These are phyloP conservation scores for Aciculosporium take DNA, from an alignment of 2,329 filamentous ascomycete species.

Conservation along the genomic window DNA sequence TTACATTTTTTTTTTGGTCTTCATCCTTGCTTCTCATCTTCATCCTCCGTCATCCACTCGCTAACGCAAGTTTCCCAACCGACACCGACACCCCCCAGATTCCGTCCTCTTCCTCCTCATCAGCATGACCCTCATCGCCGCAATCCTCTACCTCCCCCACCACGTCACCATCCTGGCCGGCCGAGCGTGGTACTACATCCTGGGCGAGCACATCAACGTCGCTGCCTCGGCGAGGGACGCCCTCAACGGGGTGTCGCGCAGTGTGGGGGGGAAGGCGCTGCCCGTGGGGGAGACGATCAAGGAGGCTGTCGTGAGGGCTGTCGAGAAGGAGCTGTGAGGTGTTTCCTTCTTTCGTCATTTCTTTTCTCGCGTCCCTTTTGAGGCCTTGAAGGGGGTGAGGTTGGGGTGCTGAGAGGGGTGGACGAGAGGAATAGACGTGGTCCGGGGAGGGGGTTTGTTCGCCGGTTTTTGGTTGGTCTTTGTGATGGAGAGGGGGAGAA, in stretches of 20 bases:
- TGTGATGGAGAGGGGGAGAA: neutral
- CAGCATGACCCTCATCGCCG: conserved; percentile 73
- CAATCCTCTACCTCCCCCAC: conserved; percentile 83
- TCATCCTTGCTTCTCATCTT: neutral
- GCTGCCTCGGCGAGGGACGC: conserved; percentile 20
- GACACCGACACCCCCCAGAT: conserved; percentile 42
- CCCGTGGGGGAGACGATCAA: conserved; percentile 9
- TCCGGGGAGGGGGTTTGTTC: too few relatives aligned
- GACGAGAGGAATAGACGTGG: neutral
- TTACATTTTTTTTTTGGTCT: neutral
- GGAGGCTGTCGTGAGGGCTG: conserved; percentile 12
- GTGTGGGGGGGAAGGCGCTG: conserved; percentile 15
- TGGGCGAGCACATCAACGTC: conserved; percentile 55
- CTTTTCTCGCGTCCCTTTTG: too few relatives aligned
- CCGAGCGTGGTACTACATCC: conserved; percentile 89
- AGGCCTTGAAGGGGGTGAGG: neutral
- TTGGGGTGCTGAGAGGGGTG: neutral
- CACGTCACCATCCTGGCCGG: conserved; percentile 71
- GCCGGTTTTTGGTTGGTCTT: neutral
- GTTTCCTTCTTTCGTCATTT: too few relatives aligned
- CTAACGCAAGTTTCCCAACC: too few relatives aligned
- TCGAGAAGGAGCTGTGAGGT: conserved; percentile 23
- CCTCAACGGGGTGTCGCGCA: conserved; percentile 18
- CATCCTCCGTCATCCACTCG: fast-evolving
- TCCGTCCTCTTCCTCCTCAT: conserved; percentile 82